phyloP scores from a whole-genome alignment of 495 filamentous ascomycete genomes.

The Hypoxylon intermedium region DNA sequence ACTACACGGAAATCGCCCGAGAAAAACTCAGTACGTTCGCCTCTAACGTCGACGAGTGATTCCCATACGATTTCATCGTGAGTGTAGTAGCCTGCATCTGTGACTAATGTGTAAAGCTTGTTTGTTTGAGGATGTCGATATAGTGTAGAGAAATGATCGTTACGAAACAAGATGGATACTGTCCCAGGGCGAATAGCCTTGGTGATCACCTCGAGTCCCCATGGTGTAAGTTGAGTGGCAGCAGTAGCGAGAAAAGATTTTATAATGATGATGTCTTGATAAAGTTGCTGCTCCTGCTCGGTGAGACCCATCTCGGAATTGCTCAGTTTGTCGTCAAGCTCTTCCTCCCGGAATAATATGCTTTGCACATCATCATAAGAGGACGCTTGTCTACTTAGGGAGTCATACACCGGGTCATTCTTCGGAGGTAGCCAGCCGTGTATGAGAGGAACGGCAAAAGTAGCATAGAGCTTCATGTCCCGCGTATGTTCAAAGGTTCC shows the following conservation, averaged over 20 bases:
- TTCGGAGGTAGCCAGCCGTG: constrained; percentile 87
- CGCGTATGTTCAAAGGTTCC: constrained; percentile 82
- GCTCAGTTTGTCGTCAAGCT: constrained; percentile 79
- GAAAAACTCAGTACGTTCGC: constrained; percentile 82
- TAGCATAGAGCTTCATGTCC: constrained; percentile 86
- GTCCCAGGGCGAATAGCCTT: constrained; percentile 71
- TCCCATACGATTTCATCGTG: constrained; percentile 98
- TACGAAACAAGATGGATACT: constrained; percentile 89
- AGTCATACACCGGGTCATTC: constrained; percentile 65
- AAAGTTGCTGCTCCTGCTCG: constrained; percentile 72
- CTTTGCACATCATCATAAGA: constrained; percentile 92
- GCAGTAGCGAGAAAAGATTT: constrained; percentile 78
- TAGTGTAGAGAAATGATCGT: constrained; percentile 94
- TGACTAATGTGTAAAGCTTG: constrained; percentile 80
- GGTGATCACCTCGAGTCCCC: constrained; percentile 76
- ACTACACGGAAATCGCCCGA: constrained; percentile 91
- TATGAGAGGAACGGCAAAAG: constrained; percentile 86
- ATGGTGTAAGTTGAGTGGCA: constrained; percentile 84
- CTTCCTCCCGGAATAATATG: constrained; percentile 84
- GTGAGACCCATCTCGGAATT: constrained; percentile 53
- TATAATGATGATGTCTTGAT: constrained; percentile 82
- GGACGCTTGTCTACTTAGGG: constrained; percentile 73
- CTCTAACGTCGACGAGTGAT: constrained; percentile 84
- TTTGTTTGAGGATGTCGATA: constrained; percentile 78
- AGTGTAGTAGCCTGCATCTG: constrained; percentile 85